A percentile compares a stretch with the other conserved stretches of the same genome.
Conservation (phyloP, 2,329 filamentous ascomycete species). For the Didymella pinodella region DNA sequence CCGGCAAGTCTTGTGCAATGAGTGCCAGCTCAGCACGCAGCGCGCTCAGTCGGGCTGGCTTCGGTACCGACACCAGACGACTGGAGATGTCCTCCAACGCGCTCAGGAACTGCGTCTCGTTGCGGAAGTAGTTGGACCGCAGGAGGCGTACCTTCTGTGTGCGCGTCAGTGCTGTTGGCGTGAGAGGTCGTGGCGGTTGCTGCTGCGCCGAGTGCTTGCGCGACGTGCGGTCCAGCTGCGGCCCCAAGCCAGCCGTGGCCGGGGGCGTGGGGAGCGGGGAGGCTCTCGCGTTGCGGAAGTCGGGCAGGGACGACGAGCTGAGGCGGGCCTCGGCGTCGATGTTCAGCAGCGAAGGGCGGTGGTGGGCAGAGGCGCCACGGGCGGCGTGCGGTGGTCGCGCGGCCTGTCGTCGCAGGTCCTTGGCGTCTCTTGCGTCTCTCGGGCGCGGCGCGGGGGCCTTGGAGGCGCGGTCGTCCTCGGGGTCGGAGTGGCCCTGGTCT, state of each 20-base stretch:
- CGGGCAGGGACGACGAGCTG: conserved; percentile 73
- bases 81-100: conserved; percentile 86
- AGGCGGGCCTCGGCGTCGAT: conserved; percentile 67
- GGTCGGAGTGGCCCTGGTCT: conserved; percentile 47
- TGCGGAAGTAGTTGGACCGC: conserved; percentile 83
- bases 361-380: conserved; percentile 38
- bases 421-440: conserved; percentile 35
- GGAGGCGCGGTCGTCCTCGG: conserved; percentile 45
- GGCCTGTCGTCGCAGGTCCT: conserved; percentile 42
- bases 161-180: conserved; percentile 67
- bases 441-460: conserved; percentile 50
- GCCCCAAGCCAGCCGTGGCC: conserved; percentile 53
- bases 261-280: conserved; percentile 50
- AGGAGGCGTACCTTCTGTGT: conserved; percentile 75
- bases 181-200: conserved; percentile 63
- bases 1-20: conserved; percentile 80
- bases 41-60: conserved; percentile 80
- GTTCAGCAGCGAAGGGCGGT: conserved; percentile 61
- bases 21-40: conserved; percentile 81
- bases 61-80: conserved; percentile 81
- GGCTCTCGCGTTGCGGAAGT: conserved; percentile 62
- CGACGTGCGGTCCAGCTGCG: conserved; percentile 45
- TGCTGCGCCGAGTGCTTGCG: conserved; percentile 66
- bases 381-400: conserved; percentile 31
- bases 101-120: conserved; percentile 79